A percentile compares a stretch with the other conserved stretches of the same genome.
phyloP scores from a whole-genome alignment of 352 stramenopile genomes.

The Phytopythium helicoides region DNA sequence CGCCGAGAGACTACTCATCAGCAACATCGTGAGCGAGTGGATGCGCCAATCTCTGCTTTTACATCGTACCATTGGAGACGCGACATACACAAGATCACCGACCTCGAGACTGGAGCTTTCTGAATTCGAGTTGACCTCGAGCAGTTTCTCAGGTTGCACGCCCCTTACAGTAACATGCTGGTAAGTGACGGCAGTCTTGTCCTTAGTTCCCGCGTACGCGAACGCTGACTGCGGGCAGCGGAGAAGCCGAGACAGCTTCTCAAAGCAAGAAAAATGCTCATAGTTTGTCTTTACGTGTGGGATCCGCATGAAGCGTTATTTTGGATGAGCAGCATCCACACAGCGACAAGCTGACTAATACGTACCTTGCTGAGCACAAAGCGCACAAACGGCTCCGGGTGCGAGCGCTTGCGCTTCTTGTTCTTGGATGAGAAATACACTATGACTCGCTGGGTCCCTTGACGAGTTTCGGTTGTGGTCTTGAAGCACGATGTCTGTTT shows the following conservation, averaged over 20 bases:
- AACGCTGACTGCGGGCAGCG: slow-evolving; percentile 52
- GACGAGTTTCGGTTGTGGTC: slow-evolving; percentile 55
- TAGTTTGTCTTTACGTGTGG: slow-evolving; percentile 42
- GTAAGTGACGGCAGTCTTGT: slow-evolving; percentile 68
- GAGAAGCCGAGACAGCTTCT: slow-evolving; percentile 43
- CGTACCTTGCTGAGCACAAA: slow-evolving; percentile 72
- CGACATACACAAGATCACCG: slow-evolving; percentile 52
- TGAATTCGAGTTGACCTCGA: slow-evolving; percentile 26
- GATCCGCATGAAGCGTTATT: not conserved
- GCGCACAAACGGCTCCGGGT: slow-evolving; percentile 38
- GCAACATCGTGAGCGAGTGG: not conserved
- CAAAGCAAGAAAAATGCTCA: slow-evolving; percentile 73
- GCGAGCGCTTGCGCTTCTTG: slow-evolving; percentile 70
- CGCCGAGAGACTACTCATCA: slow-evolving; percentile 39
- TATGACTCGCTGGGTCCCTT: slow-evolving; percentile 42
- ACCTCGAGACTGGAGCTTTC: slow-evolving; percentile 25
- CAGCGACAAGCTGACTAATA: not conserved
- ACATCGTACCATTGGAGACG: slow-evolving; percentile 36
- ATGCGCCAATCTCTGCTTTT: not conserved
- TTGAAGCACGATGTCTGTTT: slow-evolving; percentile 54
- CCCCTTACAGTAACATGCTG: slow-evolving; percentile 62
- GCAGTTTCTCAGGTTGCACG: slow-evolving; percentile 36
- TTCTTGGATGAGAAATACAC: slow-evolving; percentile 61
- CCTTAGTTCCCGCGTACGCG: slow-evolving; percentile 69
- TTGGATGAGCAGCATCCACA: no score